Evolutionary conservation across 257 asterid genomes (phyloP).

Genomic region (Lithospermum erythrorhizon): DNA sequence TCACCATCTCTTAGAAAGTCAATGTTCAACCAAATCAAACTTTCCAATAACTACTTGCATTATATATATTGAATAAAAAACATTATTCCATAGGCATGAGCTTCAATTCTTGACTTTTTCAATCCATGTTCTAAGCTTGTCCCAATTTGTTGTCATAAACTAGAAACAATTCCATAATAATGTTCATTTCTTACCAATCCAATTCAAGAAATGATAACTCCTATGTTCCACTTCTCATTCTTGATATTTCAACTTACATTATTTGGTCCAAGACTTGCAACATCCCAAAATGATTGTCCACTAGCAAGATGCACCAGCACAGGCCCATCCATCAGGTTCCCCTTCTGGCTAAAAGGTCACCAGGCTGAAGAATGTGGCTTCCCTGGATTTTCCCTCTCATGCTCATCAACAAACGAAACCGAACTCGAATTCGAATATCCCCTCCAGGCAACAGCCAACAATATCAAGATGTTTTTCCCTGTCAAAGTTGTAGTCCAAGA

Average conservation of each 20-base stretch:
- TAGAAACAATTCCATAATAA: conserved; percentile 18
- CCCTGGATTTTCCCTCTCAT: conserved; percentile 43
- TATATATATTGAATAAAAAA: no score
- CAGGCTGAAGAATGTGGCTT: conserved; percentile 47
- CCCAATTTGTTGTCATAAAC: conserved; percentile 10
- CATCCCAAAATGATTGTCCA: conserved; percentile 46
- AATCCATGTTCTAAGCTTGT: not conserved
- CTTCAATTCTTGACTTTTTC: no score
- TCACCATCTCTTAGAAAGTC: no score
- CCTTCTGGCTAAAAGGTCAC: conserved; percentile 38
- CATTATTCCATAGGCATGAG: no score
- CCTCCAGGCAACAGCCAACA: conserved; percentile 28
- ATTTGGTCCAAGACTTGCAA: conserved; percentile 12
- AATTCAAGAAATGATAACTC: not conserved
- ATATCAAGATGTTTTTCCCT: conserved; percentile 26
- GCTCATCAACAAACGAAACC: conserved; percentile 33
- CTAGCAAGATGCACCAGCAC: conserved; percentile 38
- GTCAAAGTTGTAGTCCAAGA: conserved; percentile 23
- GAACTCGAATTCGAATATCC: conserved; percentile 38
- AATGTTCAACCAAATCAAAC: no score
- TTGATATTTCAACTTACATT: not conserved
- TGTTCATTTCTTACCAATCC: no score
- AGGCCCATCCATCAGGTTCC: conserved; percentile 56
- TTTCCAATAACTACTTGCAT: no score
- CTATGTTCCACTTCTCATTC: conserved; percentile 2